These are phyloP conservation scores for Earliella scabrosa DNA, from an alignment of 1,284 basidiomycete genomes.

Conservation along the genomic window DNA sequence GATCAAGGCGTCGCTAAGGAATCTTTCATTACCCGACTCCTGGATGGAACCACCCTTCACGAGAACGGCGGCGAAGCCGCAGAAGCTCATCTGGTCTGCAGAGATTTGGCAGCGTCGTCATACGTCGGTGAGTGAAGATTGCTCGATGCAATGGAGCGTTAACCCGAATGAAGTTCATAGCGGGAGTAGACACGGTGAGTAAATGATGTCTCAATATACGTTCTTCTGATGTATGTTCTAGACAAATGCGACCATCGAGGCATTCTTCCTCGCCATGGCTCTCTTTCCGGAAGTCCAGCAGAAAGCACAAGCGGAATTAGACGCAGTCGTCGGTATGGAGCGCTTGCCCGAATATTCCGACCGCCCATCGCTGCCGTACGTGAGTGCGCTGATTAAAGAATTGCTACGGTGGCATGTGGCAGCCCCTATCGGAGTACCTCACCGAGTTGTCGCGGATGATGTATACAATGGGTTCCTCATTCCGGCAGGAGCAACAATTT, in stretches of 20 bases:
- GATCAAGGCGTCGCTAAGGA: background rate
- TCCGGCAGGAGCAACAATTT: constrained; percentile 4
- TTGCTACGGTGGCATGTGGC: constrained; percentile 33
- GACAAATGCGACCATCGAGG: constrained; percentile 3
- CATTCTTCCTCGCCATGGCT: constrained; percentile 35
- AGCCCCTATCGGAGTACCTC: constrained; percentile 14
- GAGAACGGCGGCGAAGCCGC: background rate
- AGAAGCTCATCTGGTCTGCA: background rate
- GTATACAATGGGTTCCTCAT: constrained; percentile 12
- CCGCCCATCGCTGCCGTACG: constrained; percentile 31
- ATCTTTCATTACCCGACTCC: background rate
- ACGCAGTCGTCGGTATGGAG: constrained; percentile 30
- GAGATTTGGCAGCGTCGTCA: background rate
- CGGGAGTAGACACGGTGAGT: background rate
- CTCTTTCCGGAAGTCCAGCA: constrained; percentile 32
- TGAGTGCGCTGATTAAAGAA: constrained; percentile 37
- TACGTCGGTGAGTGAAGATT: background rate
- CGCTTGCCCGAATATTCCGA: constrained; percentile 36
- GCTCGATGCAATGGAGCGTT: background rate
- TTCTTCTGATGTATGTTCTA: background rate
- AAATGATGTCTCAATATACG: too few species aligned
- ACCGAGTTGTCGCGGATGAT: constrained; percentile 6
- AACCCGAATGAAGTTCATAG: background rate
- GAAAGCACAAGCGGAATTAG: constrained; percentile 37
- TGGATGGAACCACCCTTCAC: background rate